These are phyloP conservation scores for Toxoplasma gondii DNA, from an alignment of 169 alveolate genomes.

Conservation along the genomic window DNA sequence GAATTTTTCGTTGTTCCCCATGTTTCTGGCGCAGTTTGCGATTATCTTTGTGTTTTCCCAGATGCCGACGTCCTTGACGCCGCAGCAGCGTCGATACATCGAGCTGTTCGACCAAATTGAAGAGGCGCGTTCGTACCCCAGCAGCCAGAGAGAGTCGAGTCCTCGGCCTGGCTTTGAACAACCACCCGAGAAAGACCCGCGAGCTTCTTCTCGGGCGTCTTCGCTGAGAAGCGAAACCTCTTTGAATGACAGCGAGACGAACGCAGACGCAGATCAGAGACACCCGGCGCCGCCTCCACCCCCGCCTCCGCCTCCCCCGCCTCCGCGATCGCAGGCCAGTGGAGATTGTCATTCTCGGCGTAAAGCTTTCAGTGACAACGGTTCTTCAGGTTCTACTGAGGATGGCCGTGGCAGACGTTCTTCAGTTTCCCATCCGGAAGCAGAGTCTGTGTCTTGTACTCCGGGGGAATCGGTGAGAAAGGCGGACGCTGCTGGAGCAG, in stretches of 20 bases:
- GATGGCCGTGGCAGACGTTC: no score
- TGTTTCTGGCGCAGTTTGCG: no score
- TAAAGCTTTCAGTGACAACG: no score
- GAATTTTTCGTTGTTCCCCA: no score
- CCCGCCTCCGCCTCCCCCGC: constrained; percentile 2
- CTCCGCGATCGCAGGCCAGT: not conserved
- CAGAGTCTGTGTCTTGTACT: not conserved
- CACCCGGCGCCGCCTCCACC: constrained; percentile 9
- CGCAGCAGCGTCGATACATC: constrained; percentile 32
- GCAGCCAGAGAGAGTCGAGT: not conserved
- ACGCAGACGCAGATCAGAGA: not conserved
- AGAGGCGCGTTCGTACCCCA: not conserved
- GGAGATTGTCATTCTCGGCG: not conserved
- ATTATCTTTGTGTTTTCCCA: not conserved
- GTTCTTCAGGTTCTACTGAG: no score
- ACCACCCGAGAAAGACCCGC: not conserved
- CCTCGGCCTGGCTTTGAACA: not conserved
- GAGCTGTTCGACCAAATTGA: constrained; percentile 28
- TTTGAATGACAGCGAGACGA: not conserved
- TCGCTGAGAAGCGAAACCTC: not conserved
- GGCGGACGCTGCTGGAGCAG: not conserved
- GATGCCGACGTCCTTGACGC: constrained; percentile 41
- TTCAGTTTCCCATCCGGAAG: not conserved
- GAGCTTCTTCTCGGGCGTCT: not conserved
- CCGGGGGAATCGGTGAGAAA: not conserved